Evolutionary conservation across 257 asterid genomes (phyloP).

Genomic region (Primulina tabacum): DNA sequence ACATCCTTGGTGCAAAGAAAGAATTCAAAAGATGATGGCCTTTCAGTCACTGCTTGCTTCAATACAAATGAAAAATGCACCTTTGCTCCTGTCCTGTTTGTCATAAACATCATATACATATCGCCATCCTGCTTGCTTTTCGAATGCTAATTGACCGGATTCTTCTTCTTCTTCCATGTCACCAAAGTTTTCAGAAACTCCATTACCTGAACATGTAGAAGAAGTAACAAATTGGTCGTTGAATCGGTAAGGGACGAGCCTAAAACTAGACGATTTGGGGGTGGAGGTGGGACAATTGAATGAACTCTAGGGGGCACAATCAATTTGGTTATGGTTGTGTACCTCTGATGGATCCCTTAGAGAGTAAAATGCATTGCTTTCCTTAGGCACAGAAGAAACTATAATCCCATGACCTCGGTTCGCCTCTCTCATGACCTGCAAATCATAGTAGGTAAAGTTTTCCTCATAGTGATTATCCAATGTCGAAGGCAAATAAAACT

Average conservation of each 20-base stretch:
- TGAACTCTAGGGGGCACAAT: too few relatives aligned
- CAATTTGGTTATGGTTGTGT: neutral
- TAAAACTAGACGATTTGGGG: too few relatives aligned
- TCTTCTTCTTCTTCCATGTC: constrained; percentile 51
- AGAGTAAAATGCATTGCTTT: constrained; percentile 82
- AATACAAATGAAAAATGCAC: too few relatives aligned
- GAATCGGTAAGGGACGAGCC: too few relatives aligned
- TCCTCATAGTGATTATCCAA: neutral
- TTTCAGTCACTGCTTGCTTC: too few relatives aligned
- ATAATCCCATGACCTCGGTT: constrained; percentile 72
- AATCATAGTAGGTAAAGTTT: neutral
- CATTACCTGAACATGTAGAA: constrained; percentile 54
- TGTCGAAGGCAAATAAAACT: neutral
- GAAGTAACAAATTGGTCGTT: neutral
- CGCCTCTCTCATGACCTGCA: constrained; percentile 68
- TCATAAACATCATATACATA: too few relatives aligned
- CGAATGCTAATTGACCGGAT: too few relatives aligned
- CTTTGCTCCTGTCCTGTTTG: too few relatives aligned
- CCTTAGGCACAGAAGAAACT: constrained; percentile 82
- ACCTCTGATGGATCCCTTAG: constrained; percentile 91
- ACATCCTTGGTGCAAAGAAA: too few relatives aligned
- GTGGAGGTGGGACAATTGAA: too few relatives aligned
- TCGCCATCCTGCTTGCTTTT: too few relatives aligned
- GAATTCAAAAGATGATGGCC: too few relatives aligned
- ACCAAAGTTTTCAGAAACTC: constrained; percentile 75